Evolutionary conservation across 2,329 filamentous ascomycete genomes (phyloP).

Genomic region (Colletotrichum sp.): DNA sequence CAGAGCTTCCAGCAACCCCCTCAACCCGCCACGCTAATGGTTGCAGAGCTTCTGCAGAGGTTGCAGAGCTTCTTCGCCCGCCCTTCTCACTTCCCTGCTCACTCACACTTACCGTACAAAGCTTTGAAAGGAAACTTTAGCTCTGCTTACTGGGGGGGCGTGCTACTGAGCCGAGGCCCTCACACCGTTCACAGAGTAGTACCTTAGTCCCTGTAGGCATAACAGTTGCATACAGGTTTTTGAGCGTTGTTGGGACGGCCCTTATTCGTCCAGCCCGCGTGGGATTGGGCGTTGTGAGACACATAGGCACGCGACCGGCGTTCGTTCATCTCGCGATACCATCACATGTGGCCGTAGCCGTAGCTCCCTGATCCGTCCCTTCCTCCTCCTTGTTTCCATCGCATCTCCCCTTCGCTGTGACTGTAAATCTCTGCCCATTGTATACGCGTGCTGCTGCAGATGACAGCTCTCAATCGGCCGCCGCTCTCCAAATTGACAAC

Average conservation of each 20-base stretch:
- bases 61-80: not conserved
- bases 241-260: not conserved
- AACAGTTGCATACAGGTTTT: not conserved
- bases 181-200: not conserved
- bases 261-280: not conserved
- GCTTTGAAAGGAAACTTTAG: not conserved
- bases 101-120: not conserved
- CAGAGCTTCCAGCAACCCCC: constrained; percentile 14
- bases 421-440: not conserved
- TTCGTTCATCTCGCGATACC: constrained; percentile 5
- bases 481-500: not conserved
- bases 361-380: not conserved
- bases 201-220: not conserved
- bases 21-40: constrained; percentile 2
- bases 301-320: constrained; percentile 15
- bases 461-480: not conserved
- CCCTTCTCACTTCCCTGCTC: not conserved
- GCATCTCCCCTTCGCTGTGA: not conserved
- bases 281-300: constrained; percentile 1
- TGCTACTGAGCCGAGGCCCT: not conserved
- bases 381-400: not conserved
- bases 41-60: constrained; percentile 19
- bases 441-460: not conserved
- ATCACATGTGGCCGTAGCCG: constrained; percentile 2
- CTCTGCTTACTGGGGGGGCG: not conserved